Conservation (phyloP, 1,284 basidiomycete species). For the Psilocybe mexicana region DNA sequence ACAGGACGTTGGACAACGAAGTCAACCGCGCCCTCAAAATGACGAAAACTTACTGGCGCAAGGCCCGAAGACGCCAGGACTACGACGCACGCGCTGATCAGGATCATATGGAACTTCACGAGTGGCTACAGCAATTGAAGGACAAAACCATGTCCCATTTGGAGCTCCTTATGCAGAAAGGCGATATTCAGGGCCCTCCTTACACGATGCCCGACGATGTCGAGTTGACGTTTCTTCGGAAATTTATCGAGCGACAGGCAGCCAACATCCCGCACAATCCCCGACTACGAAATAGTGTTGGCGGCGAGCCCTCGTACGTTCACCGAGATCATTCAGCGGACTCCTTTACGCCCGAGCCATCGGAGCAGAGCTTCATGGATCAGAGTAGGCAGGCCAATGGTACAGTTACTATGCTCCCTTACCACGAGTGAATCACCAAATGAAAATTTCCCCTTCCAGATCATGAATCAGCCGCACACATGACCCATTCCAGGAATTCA, state of each 20-base stretch:
- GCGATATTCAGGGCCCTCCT: slow-evolving; percentile 77
- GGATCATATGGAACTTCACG: slow-evolving; percentile 82
- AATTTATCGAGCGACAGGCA: slow-evolving; percentile 76
- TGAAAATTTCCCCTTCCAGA: slow-evolving; percentile 21
- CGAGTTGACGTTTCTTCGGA: slow-evolving; percentile 73
- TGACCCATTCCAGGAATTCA: slow-evolving; percentile 34
- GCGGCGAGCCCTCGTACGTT: slow-evolving; percentile 37
- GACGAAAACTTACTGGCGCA: slow-evolving; percentile 82
- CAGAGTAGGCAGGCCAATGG: slow-evolving; percentile 41
- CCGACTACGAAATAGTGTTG: slow-evolving; percentile 55
- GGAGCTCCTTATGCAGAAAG: slow-evolving; percentile 80
- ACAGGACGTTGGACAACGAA: slow-evolving; percentile 70
- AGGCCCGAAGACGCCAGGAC: slow-evolving; percentile 73
- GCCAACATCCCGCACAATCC: slow-evolving; percentile 74
- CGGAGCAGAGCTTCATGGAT: slow-evolving; percentile 46
- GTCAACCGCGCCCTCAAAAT: slow-evolving; percentile 76
- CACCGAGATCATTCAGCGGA: slow-evolving; percentile 48
- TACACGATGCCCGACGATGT: slow-evolving; percentile 77
- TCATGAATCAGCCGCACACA: slow-evolving; percentile 35
- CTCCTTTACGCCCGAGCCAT: slow-evolving; percentile 56
- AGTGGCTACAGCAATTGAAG: slow-evolving; percentile 81
- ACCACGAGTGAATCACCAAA: neutral
- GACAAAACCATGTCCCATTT: slow-evolving; percentile 84
- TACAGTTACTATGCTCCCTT: slow-evolving; percentile 24
- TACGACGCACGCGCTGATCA: slow-evolving; percentile 80